phyloP scores from a whole-genome alignment of 306 rosid genomes.

The Ormosia semicastrata region DNA sequence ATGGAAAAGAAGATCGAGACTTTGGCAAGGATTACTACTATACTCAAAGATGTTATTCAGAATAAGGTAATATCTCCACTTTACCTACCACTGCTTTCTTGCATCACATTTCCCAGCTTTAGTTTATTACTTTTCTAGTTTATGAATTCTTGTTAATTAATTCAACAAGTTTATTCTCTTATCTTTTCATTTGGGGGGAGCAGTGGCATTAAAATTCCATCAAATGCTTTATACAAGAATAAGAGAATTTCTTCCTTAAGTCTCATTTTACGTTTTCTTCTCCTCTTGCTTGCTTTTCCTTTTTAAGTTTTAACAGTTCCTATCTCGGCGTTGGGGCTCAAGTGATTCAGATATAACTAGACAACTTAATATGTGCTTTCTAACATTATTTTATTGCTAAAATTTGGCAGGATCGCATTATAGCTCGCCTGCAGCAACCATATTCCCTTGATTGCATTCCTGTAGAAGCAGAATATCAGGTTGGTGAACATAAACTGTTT shows the following conservation, averaged over 20 bases:
- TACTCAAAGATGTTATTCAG: constrained; percentile 89
- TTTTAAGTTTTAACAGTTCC: background rate
- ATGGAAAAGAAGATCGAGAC: constrained; percentile 94
- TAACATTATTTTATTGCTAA: background rate
- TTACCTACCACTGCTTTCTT: background rate
- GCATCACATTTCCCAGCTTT: background rate
- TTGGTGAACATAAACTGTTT: constrained; percentile 21
- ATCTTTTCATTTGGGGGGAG: background rate
- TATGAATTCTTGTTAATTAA: background rate
- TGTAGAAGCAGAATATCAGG: constrained; percentile 99
- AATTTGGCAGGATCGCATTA: constrained; percentile 81
- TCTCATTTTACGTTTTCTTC: constrained; percentile 5
- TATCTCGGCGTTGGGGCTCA: background rate
- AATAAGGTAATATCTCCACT: constrained; percentile 64
- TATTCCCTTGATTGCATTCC: constrained; percentile 98
- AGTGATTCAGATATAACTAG: background rate
- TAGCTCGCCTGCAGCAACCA: constrained; percentile 97
- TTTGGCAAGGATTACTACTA: constrained; percentile 78
- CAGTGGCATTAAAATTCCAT: background rate
- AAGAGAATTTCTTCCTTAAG: background rate
- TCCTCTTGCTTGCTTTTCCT: background rate
- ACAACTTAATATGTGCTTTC: background rate
- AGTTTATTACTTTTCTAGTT: background rate
- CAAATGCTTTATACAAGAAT: background rate
- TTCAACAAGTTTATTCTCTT: background rate